Percentiles rank a stretch among this genome's conserved stretches.
These are phyloP conservation scores for Citrus hindsii DNA, from an alignment of 345 rosid species.

Conservation along the genomic window DNA sequence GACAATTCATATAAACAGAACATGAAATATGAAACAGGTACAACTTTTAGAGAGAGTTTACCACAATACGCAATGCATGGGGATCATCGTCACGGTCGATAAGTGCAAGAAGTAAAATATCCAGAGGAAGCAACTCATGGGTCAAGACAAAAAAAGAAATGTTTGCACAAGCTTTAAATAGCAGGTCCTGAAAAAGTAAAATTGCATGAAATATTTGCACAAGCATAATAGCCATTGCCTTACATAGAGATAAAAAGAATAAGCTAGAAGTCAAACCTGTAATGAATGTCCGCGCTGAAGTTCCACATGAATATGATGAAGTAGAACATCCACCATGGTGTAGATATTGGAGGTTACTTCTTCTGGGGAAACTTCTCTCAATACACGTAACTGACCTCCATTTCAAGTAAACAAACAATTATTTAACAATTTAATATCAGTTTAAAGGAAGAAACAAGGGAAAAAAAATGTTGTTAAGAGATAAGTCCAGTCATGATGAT, in stretches of 20 bases:
- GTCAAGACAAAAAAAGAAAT: constrained; percentile 84
- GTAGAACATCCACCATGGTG: constrained; percentile 93
- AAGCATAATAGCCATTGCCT: constrained; percentile 8
- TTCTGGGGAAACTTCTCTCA: constrained; percentile 92
- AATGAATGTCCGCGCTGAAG: constrained; percentile 70
- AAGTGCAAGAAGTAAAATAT: constrained; percentile 88
- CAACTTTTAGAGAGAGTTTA: constrained; percentile 30
- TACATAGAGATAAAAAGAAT: neutral
- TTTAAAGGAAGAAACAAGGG: neutral
- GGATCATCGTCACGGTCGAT: constrained; percentile 96
- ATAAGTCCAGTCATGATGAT: neutral
- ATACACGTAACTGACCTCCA: constrained; percentile 63
- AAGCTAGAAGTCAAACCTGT: constrained; percentile 50
- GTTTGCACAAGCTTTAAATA: constrained; percentile 68
- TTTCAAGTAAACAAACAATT: constrained; percentile 8
- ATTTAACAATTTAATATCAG: constrained; percentile 14
- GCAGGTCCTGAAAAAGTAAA: constrained; percentile 49
- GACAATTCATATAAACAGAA: neutral
- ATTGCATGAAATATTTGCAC: constrained; percentile 16
- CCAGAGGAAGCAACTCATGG: constrained; percentile 91
- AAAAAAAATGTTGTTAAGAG: neutral
- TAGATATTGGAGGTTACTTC: constrained; percentile 95
- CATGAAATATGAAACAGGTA: constrained; percentile 3
- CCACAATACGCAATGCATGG: constrained; percentile 88
- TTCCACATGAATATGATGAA: constrained; percentile 75